Base-by-base conservation (phyloP, 441 rosid genomes). In the Euphorbia corollata region DNA sequence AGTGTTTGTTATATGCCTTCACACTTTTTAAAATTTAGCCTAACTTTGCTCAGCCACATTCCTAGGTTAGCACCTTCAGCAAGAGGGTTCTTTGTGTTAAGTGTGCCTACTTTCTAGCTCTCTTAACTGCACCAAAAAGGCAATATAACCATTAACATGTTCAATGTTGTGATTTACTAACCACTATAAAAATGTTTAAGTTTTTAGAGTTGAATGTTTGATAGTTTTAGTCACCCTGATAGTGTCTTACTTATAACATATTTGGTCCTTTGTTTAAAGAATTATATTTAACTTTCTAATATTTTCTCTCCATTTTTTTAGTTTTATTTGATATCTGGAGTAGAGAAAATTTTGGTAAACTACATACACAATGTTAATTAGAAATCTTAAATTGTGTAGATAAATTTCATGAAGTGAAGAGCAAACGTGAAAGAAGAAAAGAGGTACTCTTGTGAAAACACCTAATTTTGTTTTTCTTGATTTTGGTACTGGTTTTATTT, bases 381-480 rank as follows among this genome's bases (percentile, higher is more conserved):
- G 27, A 39, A 51, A 10, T 53, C 73, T 43, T 63, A 20, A 51
- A 34, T 67, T 63, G 62, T 78, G 81, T 64, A 85, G 89, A 85
- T 80, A 73, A 79, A 57, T 85, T 85, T 77, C 87, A 75, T 53
- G 80, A 77, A 81, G 89, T 83, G 79, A 83, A 83, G 82, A 85
- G 87, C 85, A 85, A 75, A 61, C 84, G 84, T 50, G 83, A 81
- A 54, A 80, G 82, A 69, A 80, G 83, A 73, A 85, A 78, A 81
- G 82, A 83, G 89, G 89, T 85, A 75, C 60, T 39, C 30, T 54
- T 68, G 50, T 58, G 6, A 4, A 23, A 63, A 23, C 34, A 24
- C 55, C 51, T 65, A 32, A 11, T 65, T 51, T 2, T 36, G 13
- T 36, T 34, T 34, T 54, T 19, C 2, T 16, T 41, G 15, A 20